Conservation (phyloP, 2,329 filamentous ascomycete species). For the Verticillium longisporum region DNA sequence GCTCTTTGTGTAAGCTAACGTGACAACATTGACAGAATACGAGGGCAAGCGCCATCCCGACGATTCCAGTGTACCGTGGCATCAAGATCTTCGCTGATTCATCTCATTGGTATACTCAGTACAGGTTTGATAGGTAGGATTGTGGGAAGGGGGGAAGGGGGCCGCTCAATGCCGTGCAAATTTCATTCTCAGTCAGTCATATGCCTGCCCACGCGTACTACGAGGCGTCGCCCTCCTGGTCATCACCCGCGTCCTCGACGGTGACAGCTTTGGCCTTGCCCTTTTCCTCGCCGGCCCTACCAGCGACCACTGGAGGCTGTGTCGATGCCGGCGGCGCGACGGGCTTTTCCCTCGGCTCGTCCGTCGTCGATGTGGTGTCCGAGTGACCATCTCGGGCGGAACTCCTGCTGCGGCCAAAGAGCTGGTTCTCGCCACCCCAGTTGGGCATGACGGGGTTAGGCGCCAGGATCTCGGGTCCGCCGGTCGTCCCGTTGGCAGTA, state of each 20-base stretch:
- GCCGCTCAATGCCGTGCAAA: neutral
- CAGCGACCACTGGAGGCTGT: neutral
- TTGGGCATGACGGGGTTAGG: slow-evolving; percentile 41
- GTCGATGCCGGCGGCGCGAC: neutral
- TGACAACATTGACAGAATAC: neutral
- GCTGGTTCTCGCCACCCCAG: slow-evolving; percentile 44
- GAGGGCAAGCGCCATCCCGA: neutral
- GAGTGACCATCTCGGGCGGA: neutral
- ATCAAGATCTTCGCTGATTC: neutral
- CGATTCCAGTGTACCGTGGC: too few species aligned
- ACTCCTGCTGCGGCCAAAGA: slow-evolving; percentile 29
- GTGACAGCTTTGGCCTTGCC: slow-evolving; percentile 39
- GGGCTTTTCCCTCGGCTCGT: slow-evolving; percentile 2
- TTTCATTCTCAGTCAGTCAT: neutral
- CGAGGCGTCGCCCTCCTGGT: slow-evolving; percentile 18
- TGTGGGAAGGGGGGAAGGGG: too few species aligned
- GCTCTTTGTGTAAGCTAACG: too few species aligned
- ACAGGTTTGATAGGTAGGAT: neutral
- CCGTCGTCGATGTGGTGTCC: slow-evolving; percentile 1
- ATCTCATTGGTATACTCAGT: neutral
- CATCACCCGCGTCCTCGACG: slow-evolving; percentile 36
- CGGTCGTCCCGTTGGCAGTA: neutral
- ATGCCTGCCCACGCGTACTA: neutral
- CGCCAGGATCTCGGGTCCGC: slow-evolving; percentile 25
- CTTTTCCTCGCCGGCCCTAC: slow-evolving; percentile 17